A percentile compares a stretch with the other conserved stretches of the same genome.
phyloP scores from a whole-genome alignment of 805 yeast species.

The Candida endomychidarum region DNA sequence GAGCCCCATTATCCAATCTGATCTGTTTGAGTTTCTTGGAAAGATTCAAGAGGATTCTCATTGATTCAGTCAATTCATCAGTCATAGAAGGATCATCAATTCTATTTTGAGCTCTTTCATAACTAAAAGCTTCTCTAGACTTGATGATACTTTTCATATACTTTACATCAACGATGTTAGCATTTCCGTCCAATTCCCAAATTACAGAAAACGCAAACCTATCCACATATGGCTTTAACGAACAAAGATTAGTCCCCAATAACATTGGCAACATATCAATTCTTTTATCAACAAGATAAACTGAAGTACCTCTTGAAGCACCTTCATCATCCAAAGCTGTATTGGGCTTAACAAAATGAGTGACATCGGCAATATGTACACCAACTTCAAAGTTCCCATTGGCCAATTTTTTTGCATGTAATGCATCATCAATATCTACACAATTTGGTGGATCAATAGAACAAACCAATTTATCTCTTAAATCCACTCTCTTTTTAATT shows the following conservation, averaged over 20 bases:
- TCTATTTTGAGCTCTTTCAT: constrained; percentile 87
- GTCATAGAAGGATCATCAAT: constrained; percentile 75
- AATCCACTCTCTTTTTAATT: constrained; percentile 69
- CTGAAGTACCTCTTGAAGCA: constrained; percentile 96
- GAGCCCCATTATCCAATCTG: constrained; percentile 92
- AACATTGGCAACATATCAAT: constrained; percentile 97
- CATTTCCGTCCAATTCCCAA: constrained; percentile 91
- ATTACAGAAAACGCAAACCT: constrained; percentile 93
- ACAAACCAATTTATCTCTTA: constrained; percentile 87
- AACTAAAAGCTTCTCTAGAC: constrained; percentile 92
- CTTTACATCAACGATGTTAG: constrained; percentile 75
- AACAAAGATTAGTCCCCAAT: constrained; percentile 93
- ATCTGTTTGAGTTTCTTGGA: constrained; percentile 83
- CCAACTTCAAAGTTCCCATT: constrained; percentile 97
- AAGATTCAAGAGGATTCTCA: constrained; percentile 76
- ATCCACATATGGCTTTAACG: constrained; percentile 91
- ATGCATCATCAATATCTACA: constrained; percentile 96
- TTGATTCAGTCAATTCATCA: constrained; percentile 86
- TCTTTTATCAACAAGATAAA: constrained; percentile 94
- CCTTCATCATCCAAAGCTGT: constrained; percentile 95
- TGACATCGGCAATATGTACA: constrained; percentile 98
- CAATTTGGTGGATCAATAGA: constrained; percentile 97
- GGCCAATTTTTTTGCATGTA: constrained; percentile 80
- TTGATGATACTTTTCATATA: constrained; percentile 85
- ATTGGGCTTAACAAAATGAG: constrained; percentile 92